A percentile compares a stretch with the other conserved stretches of the same genome.
These are phyloP conservation scores for Triticum urartu DNA, from an alignment of 176 grass and related monocot species.

Conservation along the genomic window DNA sequence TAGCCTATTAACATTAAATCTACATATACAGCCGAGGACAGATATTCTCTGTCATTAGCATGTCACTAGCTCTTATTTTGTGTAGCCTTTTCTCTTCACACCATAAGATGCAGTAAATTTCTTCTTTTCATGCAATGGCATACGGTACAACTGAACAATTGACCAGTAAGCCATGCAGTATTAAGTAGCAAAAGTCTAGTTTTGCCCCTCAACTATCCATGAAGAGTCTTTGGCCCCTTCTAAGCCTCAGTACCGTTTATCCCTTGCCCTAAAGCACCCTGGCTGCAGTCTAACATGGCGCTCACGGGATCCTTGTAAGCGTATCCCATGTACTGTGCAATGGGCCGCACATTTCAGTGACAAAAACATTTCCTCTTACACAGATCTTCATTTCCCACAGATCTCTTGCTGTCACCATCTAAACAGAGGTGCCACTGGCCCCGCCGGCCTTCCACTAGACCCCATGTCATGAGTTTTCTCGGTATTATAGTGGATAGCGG, in stretches of 20 bases:
- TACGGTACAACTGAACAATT: neutral
- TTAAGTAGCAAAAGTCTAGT: neutral
- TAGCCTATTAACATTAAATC: neutral
- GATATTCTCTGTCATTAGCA: neutral
- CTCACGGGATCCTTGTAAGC: neutral
- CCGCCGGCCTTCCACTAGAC: neutral
- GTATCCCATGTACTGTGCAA: neutral
- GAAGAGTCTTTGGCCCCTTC: neutral
- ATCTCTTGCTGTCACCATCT: slow-evolving; percentile 6
- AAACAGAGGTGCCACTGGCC: neutral
- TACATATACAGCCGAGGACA: neutral
- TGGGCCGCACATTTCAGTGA: neutral
- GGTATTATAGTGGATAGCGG: neutral
- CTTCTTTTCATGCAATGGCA: neutral
- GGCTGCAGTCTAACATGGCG: neutral
- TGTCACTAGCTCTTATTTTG: neutral
- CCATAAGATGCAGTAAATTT: neutral
- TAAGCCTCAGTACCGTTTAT: neutral
- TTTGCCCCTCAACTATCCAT: slow-evolving; percentile 3
- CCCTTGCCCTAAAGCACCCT: neutral
- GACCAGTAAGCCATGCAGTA: neutral
- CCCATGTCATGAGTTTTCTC: neutral
- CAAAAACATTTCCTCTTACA: neutral
- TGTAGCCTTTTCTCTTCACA: neutral
- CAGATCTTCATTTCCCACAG: neutral